Percentiles rank a stretch among this genome's conserved stretches.
These are phyloP conservation scores for Neofusicoccum laricinum DNA, from an alignment of 2,329 filamentous ascomycete species.

Conservation along the genomic window DNA sequence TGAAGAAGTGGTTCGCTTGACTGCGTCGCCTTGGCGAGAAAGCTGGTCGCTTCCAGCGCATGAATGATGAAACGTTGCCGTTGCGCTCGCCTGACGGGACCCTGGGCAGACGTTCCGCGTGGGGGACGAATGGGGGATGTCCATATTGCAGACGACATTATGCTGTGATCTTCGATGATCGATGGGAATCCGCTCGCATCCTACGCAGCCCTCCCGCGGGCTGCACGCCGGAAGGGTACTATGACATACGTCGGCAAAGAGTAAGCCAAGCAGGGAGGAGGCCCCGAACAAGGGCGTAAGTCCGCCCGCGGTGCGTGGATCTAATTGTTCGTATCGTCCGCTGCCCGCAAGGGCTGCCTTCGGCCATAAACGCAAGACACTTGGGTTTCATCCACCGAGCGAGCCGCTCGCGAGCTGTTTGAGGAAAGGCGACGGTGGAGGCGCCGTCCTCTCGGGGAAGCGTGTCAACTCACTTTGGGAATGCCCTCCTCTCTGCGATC, in stretches of 20 bases:
- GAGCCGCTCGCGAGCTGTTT: slow-evolving; percentile 10
- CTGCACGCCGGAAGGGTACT: slow-evolving; percentile 11
- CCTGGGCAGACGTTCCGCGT: slow-evolving; percentile 13
- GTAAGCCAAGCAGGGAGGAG: slow-evolving; percentile 6
- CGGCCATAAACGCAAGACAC: slow-evolving; percentile 12
- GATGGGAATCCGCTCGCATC: slow-evolving; percentile 13
- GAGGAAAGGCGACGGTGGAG: slow-evolving; percentile 1
- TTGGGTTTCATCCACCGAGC: slow-evolving; percentile 13
- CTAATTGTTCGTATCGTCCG: slow-evolving; percentile 11
- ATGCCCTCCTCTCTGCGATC: slow-evolving; percentile 8
- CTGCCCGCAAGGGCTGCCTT: slow-evolving; percentile 8
- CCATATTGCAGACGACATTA: slow-evolving; percentile 15
- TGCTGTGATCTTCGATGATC: slow-evolving; percentile 18
- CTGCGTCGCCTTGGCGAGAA: slow-evolving; percentile 2
- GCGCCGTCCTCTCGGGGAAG: slow-evolving; percentile 5
- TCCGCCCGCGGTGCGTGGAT: slow-evolving; percentile 3
- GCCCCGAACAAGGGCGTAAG: slow-evolving; percentile 9
- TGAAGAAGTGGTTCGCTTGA: slow-evolving; percentile 13
- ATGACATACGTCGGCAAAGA: slow-evolving; percentile 6
- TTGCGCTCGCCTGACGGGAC: slow-evolving; percentile 15
- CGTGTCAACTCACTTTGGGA: slow-evolving; percentile 1
- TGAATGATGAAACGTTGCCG: slow-evolving; percentile 15
- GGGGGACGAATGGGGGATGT: slow-evolving; percentile 15
- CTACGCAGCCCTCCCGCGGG: slow-evolving; percentile 14
- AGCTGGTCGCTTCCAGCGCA: slow-evolving; percentile 13